Base-by-base conservation (phyloP, 805 yeast genomes). In the Wickerhamiella alocasiicola region DNA sequence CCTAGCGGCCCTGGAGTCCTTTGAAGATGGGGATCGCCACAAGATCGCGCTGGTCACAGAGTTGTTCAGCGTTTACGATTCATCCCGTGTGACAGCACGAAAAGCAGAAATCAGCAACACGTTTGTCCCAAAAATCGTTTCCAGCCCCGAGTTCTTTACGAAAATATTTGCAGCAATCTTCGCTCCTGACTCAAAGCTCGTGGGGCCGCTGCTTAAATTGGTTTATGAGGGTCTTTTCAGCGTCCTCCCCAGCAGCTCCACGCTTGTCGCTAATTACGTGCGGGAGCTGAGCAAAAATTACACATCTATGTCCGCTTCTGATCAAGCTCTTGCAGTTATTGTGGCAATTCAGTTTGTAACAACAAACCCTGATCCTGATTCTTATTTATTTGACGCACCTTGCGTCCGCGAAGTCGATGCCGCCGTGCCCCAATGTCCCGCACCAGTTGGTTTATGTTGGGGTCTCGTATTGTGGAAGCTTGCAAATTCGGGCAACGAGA, bases 311-410 rank as follows among this genome's bases (percentile, higher is more conserved):
- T 29, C 15, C 13, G 37, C 37, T 2, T 17, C 23, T 2, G 12
- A 28, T 11, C 31, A 35, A 19, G 47, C 50, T 3, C 46, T 49
- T 25, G 46, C 38, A 18, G 34, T 45, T 9, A 45, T 51, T 6
- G 39, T 45, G 11, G 42, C 46, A 29, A 44, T 44, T n/a, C 55
- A 55, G 35, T 50, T 58, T 31, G 31, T 59, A 7, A 55, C 56
- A 23, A 40, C 55, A 9, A 47, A 49, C 4, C 32, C 15, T 16
- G 32, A 27, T 30, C 15, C 16, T 12, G 35, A 30, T 19, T 29
- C 33, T 37, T 37, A 37, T 37, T 37, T 37, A 37, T 37, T 37
- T 16, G 41, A 37, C 18, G 32, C 31, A 20, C 13, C 16, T 7
- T 17, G 32, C 12, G 23, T 36, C 19, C 20, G 23, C 3, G 17